Evolutionary conservation across 176 grass and related monocot species (phyloP).

Genomic region (Oryza rufipogon): DNA sequence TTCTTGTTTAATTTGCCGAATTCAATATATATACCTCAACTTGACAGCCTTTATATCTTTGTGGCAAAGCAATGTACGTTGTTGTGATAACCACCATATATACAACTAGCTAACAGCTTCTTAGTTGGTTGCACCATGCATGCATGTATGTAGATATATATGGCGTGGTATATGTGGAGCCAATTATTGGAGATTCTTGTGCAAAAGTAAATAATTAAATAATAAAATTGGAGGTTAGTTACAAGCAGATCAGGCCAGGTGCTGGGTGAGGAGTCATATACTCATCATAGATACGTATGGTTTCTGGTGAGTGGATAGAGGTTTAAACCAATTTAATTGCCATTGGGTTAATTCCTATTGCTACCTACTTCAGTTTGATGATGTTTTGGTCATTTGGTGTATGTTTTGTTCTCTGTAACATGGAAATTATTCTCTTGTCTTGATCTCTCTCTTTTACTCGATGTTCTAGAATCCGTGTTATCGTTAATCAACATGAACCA

Average conservation of each 20-base stretch:
- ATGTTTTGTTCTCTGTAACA: too few relatives aligned
- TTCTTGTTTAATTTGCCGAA: background rate
- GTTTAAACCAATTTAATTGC: background rate
- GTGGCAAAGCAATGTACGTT: background rate
- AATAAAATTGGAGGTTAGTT: background rate
- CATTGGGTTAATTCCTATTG: background rate
- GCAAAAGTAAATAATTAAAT: background rate
- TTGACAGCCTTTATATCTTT: background rate
- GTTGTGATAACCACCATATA: background rate
- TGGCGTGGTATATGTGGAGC: background rate
- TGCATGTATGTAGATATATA: background rate
- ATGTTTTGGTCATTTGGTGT: too few relatives aligned
- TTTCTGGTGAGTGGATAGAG: background rate
- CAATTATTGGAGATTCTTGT: background rate
- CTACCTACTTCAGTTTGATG: too few relatives aligned
- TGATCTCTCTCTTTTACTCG: too few relatives aligned
- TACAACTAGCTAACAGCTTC: background rate
- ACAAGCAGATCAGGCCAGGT: background rate
- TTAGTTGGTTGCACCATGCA: conserved; percentile 1
- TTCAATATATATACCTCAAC: background rate
- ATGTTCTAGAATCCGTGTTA: too few relatives aligned
- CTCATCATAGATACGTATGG: background rate
- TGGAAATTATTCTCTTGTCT: too few relatives aligned
- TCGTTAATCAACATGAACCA: too few relatives aligned
- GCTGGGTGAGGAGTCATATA: background rate